These are phyloP conservation scores for Solanum tarapatanum DNA, from an alignment of 257 asterid genomes.

Conservation along the genomic window DNA sequence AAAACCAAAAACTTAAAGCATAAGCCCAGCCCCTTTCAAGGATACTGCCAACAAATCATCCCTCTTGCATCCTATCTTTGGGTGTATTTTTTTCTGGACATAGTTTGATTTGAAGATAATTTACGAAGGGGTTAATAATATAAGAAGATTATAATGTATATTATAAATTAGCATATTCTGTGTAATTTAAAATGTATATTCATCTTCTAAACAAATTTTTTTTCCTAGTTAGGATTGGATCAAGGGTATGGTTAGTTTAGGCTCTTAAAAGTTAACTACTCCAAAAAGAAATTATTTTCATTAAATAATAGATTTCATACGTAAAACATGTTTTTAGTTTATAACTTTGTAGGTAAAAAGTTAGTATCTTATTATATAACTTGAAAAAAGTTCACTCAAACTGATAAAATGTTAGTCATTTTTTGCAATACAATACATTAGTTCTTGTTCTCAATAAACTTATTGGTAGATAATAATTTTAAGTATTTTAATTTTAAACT, in stretches of 20 bases:
- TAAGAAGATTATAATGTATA: not conserved
- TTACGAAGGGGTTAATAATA: not conserved
- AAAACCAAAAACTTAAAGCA: not conserved
- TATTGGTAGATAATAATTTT: not conserved
- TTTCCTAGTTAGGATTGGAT: not conserved
- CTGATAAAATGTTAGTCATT: not conserved
- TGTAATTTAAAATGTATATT: not conserved
- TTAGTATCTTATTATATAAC: not conserved
- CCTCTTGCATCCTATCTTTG: not conserved
- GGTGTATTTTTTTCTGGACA: not conserved
- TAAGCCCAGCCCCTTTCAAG: not conserved
- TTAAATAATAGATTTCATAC: not conserved
- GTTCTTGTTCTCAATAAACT: not conserved
- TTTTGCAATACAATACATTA: not conserved
- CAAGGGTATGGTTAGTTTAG: not conserved
- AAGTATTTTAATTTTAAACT: not conserved
- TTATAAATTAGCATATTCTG: too few species aligned
- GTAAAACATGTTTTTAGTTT: not conserved
- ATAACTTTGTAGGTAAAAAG: not conserved
- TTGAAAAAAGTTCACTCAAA: not conserved
- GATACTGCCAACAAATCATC: not conserved
- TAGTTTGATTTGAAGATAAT: not conserved
- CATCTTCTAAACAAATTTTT: not conserved
- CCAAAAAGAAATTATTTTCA: not conserved
- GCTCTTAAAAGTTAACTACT: not conserved